Conservation (phyloP, 2,329 filamentous ascomycete genomes). For the Fusarium musae region DNA sequence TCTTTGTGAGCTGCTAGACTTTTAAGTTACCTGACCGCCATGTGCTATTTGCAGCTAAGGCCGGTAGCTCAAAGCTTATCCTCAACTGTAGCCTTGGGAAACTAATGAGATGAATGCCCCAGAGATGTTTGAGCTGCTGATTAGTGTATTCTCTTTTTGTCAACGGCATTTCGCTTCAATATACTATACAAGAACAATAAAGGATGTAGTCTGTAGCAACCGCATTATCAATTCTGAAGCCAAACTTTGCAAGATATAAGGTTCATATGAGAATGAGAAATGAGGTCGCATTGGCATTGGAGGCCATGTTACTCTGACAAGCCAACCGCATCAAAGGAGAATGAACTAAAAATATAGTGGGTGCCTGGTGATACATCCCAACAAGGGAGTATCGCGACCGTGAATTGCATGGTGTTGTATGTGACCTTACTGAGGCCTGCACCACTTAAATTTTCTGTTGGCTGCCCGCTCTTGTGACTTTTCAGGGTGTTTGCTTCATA, state of each 20-base stretch:
- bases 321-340: background rate
- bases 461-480: too few species aligned
- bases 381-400: background rate
- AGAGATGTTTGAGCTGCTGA: rapidly evolving
- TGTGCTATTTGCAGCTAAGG: background rate
- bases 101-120: too few species aligned
- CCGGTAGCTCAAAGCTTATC: background rate
- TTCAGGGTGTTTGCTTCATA: too few species aligned
- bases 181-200: rapidly evolving
- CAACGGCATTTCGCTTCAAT: rapidly evolving
- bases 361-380: rapidly evolving
- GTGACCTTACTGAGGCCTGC: rapidly evolving
- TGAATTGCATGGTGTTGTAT: background rate
- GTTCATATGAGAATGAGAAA: background rate
- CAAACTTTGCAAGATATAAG: too few species aligned
- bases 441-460: background rate
- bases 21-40: background rate
- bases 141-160: rapidly evolving
- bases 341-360: background rate
- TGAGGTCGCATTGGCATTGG: background rate
- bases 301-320: background rate
- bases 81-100: background rate
- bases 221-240: rapidly evolving
- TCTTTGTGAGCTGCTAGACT: background rate
- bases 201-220: background rate